Evolutionary conservation across 306 rosid species (phyloP).

Genomic region (Prunus fruticosa): DNA sequence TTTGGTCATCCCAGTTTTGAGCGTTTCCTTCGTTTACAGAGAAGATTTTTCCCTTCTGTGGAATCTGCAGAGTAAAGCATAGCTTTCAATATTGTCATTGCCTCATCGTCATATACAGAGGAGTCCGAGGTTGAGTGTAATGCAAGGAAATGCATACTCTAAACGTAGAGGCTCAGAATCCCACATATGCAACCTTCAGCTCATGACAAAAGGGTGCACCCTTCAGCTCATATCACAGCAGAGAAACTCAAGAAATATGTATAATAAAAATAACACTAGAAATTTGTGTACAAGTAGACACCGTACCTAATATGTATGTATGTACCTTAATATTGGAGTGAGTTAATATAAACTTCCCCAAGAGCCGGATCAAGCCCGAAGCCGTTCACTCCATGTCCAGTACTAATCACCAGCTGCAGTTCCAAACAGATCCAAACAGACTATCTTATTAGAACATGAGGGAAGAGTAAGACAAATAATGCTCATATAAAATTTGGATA

Average conservation of each 20-base stretch:
- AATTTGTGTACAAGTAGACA: too few species aligned
- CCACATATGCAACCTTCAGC: background rate
- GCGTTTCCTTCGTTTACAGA: constrained; percentile 98
- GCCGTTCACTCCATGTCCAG: constrained; percentile 84
- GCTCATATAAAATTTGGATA: too few species aligned
- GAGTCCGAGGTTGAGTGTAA: too few species aligned
- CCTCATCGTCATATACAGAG: too few species aligned
- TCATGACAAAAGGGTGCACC: background rate
- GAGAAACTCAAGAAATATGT: too few species aligned
- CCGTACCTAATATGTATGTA: background rate
- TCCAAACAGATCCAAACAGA: background rate
- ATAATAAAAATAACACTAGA: background rate
- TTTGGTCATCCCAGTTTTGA: constrained; percentile 85
- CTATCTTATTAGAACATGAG: too few species aligned
- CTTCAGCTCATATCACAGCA: background rate
- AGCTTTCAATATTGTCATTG: too few species aligned
- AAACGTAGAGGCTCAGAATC: background rate
- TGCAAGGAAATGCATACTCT: too few species aligned
- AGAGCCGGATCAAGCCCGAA: constrained; percentile 92
- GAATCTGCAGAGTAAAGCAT: constrained; percentile 44
- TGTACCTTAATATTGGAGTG: constrained; percentile 86
- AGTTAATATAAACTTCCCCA: constrained; percentile 87
- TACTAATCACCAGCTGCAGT: constrained; percentile 67
- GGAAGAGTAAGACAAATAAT: too few species aligned
- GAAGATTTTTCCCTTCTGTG: constrained; percentile 81